phyloP scores from a whole-genome alignment of 2,329 filamentous ascomycete genomes.

The Rhynchosporium graminicola region DNA sequence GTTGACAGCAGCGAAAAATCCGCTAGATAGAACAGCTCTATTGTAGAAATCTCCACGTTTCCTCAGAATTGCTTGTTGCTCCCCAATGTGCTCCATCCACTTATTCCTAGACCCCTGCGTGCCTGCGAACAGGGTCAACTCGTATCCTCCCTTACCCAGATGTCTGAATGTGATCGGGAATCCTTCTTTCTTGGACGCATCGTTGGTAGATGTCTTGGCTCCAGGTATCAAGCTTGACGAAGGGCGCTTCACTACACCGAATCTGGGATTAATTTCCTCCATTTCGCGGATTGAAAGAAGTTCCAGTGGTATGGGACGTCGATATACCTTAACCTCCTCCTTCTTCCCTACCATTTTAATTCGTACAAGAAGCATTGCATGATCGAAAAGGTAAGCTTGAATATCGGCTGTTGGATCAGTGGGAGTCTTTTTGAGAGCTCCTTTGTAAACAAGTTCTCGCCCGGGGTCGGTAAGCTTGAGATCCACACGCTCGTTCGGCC shows the following conservation, averaged over 20 bases:
- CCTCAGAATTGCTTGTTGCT: constrained; percentile 82
- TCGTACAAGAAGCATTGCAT: constrained; percentile 87
- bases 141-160: constrained; percentile 93
- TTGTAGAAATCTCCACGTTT: constrained; percentile 92
- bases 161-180: constrained; percentile 96
- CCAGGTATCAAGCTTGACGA: constrained; percentile 79
- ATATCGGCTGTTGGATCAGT: constrained; percentile 81
- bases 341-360: constrained; percentile 90
- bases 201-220: constrained; percentile 52
- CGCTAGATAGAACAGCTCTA: constrained; percentile 59
- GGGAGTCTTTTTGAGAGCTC: constrained; percentile 86
- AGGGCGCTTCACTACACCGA: constrained; percentile 79
- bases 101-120: constrained; percentile 88
- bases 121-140: constrained; percentile 83
- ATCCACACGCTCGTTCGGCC: constrained; percentile 86
- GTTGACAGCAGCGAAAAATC: constrained; percentile 67
- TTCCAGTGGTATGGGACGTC: constrained; percentile 90
- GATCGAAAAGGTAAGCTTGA: constrained; percentile 93
- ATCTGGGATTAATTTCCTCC: constrained; percentile 87
- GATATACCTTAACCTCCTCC: constrained; percentile 93
- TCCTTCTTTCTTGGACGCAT: constrained; percentile 68
- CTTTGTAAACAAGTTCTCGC: constrained; percentile 92
- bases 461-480: constrained; percentile 92
- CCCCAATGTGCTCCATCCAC: constrained; percentile 94
- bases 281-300: constrained; percentile 92